Percentiles rank a stretch among this genome's conserved stretches.
Conservation (phyloP, 2,329 filamentous ascomycete genomes). For the Beauveria caledonica region DNA sequence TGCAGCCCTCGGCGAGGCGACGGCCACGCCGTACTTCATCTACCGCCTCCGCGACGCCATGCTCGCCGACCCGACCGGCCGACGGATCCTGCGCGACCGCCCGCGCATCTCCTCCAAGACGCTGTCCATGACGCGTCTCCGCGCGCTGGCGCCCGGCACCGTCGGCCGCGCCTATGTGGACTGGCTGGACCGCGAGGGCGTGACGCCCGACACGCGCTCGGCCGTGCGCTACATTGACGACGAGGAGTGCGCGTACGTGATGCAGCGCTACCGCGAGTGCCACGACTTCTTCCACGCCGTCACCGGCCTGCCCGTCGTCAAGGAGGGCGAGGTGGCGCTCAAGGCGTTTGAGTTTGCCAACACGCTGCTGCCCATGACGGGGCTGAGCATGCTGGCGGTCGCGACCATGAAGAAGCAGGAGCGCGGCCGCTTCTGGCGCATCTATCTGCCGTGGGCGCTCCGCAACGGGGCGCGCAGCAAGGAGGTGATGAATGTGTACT, state of each 20-base stretch:
- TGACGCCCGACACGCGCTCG: slow-evolving; percentile 81
- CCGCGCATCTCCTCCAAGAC: slow-evolving; percentile 79
- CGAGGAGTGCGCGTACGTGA: slow-evolving; percentile 92
- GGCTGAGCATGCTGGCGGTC: slow-evolving; percentile 74
- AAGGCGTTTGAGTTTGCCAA: slow-evolving; percentile 98
- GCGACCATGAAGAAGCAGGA: slow-evolving; percentile 79
- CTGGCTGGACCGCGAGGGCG: slow-evolving; percentile 92
- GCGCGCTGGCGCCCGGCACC: slow-evolving; percentile 60
- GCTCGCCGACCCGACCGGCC: slow-evolving; percentile 75
- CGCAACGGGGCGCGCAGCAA: slow-evolving; percentile 67
- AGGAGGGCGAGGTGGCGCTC: slow-evolving; percentile 95
- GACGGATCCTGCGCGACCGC: slow-evolving; percentile 82
- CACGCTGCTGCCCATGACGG: slow-evolving; percentile 91
- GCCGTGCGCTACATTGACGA: slow-evolving; percentile 86
- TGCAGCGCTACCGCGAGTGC: slow-evolving; percentile 95
- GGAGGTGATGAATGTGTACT: slow-evolving; percentile 92
- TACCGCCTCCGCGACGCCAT: slow-evolving; percentile 85
- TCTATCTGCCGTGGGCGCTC: slow-evolving; percentile 86
- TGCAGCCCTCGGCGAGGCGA: slow-evolving; percentile 87
- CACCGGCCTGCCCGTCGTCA: slow-evolving; percentile 78
- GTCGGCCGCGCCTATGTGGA: slow-evolving; percentile 75
- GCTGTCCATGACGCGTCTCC: slow-evolving; percentile 58
- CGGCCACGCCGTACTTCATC: slow-evolving; percentile 91
- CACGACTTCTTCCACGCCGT: slow-evolving; percentile 98
- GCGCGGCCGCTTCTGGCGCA: slow-evolving; percentile 61